phyloP scores from a whole-genome alignment of 2,329 filamentous ascomycete species.

The Clathrospora elynae region DNA sequence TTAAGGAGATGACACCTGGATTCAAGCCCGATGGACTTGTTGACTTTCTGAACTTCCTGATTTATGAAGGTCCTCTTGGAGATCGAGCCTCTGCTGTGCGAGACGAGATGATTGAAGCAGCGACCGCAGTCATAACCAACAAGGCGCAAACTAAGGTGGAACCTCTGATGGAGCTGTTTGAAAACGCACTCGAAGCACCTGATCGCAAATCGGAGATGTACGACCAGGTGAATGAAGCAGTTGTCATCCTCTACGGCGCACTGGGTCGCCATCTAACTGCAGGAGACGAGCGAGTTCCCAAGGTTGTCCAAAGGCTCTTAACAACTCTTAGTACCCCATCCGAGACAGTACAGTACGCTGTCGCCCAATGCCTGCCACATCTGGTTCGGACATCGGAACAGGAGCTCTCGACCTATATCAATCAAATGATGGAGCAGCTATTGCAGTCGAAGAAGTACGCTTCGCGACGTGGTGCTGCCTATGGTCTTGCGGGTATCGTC shows the following conservation, averaged over 20 bases:
- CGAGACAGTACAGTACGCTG: slow-evolving; percentile 94
- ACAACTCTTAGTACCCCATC: slow-evolving; percentile 91
- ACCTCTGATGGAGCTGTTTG: slow-evolving; percentile 88
- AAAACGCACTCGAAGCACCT: slow-evolving; percentile 81
- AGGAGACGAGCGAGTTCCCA: slow-evolving; percentile 85
- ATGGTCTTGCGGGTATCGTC: slow-evolving; percentile 89
- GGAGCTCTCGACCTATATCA: slow-evolving; percentile 78
- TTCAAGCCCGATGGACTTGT: slow-evolving; percentile 74
- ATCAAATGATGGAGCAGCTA: slow-evolving; percentile 80
- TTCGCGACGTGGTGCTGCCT: slow-evolving; percentile 88
- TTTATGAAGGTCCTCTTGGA: slow-evolving; percentile 83
- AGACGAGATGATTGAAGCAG: slow-evolving; percentile 89
- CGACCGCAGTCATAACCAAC: slow-evolving; percentile 76
- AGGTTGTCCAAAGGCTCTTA: slow-evolving; percentile 84
- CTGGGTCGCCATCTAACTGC: slow-evolving; percentile 82
- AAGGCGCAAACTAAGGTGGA: slow-evolving; percentile 85
- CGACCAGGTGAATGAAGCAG: slow-evolving; percentile 93
- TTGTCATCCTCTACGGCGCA: slow-evolving; percentile 96
- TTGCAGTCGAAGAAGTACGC: slow-evolving; percentile 89
- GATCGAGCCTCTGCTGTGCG: slow-evolving; percentile 79
- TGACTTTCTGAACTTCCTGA: slow-evolving; percentile 80
- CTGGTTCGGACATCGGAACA: slow-evolving; percentile 81
- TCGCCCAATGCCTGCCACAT: slow-evolving; percentile 90
- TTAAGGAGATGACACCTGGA: slow-evolving; percentile 76
- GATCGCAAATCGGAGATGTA: slow-evolving; percentile 80